Conservation (phyloP, 225 moss, liverwort and hornwort genomes). For the Antitrichia curtipendula region DNA sequence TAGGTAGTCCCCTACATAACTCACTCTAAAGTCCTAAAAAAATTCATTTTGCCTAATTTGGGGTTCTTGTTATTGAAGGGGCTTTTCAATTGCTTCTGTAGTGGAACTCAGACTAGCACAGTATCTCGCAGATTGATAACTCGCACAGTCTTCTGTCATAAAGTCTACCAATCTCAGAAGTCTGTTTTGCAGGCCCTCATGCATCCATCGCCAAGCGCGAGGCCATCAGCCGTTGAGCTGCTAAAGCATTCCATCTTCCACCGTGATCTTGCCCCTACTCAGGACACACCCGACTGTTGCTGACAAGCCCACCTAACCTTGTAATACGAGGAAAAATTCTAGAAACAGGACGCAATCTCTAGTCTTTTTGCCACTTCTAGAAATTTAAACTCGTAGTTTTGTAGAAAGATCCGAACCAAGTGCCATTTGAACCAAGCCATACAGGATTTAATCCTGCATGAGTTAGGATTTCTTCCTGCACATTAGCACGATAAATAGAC, state of each 20-base stretch:
- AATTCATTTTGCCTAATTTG: background rate
- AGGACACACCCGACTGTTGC: background rate
- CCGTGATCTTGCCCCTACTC: background rate
- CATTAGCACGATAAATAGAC: background rate
- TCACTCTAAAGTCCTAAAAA: background rate
- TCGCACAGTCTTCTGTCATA: background rate
- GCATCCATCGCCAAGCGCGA: conserved; percentile 30
- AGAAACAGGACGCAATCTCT: background rate
- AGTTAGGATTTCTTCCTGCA: background rate
- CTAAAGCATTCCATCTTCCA: conserved; percentile 47
- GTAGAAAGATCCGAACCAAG: background rate
- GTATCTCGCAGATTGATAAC: background rate
- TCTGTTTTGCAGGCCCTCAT: conserved; percentile 45
- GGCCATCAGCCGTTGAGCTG: conserved; percentile 52
- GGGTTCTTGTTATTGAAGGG: background rate
- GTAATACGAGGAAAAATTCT: background rate
- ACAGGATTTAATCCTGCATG: background rate
- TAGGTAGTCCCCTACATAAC: background rate
- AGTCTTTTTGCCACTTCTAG: background rate
- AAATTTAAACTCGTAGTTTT: background rate
- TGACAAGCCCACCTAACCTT: background rate
- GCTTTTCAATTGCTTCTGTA: background rate
- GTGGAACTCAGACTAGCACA: background rate
- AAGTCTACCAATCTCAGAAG: background rate
- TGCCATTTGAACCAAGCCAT: background rate